Evolutionary conservation across 805 yeast genomes (phyloP).

Genomic region (Sugiyamaella valdiviana): DNA sequence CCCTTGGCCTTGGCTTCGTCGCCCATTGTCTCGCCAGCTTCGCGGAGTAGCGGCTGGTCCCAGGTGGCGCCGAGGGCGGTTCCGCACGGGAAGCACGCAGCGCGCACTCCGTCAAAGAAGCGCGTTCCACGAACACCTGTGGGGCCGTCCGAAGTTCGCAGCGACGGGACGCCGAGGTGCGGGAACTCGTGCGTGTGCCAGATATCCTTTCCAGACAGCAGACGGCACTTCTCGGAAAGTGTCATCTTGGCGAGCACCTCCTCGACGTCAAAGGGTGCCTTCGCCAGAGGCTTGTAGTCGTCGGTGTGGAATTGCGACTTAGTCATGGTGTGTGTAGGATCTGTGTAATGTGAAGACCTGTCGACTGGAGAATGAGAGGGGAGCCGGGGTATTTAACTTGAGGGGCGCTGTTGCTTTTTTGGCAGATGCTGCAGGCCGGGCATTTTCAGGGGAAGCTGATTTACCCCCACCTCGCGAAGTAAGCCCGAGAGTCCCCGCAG

Average conservation of each 20-base stretch:
- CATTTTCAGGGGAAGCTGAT: no score
- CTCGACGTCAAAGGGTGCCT: constrained; percentile 13
- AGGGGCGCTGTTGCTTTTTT: no score
- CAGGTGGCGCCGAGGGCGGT: constrained; percentile 55
- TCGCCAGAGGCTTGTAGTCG: constrained; percentile 3
- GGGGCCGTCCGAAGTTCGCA: constrained; percentile 55
- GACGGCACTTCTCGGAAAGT: constrained; percentile 25
- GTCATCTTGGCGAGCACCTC: constrained; percentile 23
- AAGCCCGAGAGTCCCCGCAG: no score
- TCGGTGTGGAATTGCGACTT: background rate
- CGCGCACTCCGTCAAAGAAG: constrained; percentile 46
- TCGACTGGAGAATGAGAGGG: background rate
- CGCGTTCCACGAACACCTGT: constrained; percentile 57
- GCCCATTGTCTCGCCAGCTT: constrained; percentile 50
- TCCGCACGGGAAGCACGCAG: constrained; percentile 58
- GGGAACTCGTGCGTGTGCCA: constrained; percentile 46
- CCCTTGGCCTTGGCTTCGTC: constrained; percentile 49
- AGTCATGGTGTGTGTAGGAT: constrained; percentile 1
- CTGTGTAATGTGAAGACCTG: no score
- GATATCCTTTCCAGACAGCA: constrained; percentile 41
- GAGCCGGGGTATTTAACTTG: no score
- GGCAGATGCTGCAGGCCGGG: background rate
- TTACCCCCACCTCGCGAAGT: no score
- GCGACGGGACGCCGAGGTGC: constrained; percentile 39
- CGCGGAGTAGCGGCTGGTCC: constrained; percentile 43